phyloP scores from a whole-genome alignment of 768 basidiomycete species.

The Lyophyllum shimeji region DNA sequence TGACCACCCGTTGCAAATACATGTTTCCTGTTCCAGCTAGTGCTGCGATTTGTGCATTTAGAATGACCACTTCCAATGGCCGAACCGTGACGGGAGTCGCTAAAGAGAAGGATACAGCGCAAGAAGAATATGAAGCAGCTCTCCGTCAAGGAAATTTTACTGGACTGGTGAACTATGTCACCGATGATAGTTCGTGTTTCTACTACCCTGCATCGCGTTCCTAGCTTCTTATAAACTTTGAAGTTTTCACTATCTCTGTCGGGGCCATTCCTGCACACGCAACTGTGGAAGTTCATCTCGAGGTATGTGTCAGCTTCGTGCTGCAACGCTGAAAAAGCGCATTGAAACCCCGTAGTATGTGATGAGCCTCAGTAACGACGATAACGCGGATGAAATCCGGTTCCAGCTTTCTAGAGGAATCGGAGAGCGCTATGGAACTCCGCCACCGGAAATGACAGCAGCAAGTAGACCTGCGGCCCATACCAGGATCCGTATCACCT shows the following conservation, averaged over 20 bases:
- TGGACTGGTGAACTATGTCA: constrained; percentile 47
- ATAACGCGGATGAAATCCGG: constrained; percentile 43
- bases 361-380: constrained; percentile 53
- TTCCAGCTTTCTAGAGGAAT: constrained; percentile 54
- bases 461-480: constrained; percentile 25
- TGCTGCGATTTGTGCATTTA: constrained; percentile 55
- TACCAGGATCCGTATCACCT: constrained; percentile 39
- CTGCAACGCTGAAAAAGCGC: neutral
- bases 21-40: constrained; percentile 58
- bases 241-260: constrained; percentile 60
- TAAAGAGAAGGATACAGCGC: constrained; percentile 48
- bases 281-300: constrained; percentile 39
- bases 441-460: constrained; percentile 35
- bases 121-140: constrained; percentile 38
- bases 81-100: constrained; percentile 41
- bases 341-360: constrained; percentile 37
- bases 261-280: constrained; percentile 47
- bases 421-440: constrained; percentile 51
- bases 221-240: neutral
- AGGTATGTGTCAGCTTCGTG: constrained; percentile 28
- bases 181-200: constrained; percentile 46
- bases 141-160: constrained; percentile 37
- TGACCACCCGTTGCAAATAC: constrained; percentile 50
- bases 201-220: neutral
- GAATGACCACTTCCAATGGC: constrained; percentile 44